Base-by-base conservation (phyloP, 139 green algal genomes). In the Microglena sp. region DNA sequence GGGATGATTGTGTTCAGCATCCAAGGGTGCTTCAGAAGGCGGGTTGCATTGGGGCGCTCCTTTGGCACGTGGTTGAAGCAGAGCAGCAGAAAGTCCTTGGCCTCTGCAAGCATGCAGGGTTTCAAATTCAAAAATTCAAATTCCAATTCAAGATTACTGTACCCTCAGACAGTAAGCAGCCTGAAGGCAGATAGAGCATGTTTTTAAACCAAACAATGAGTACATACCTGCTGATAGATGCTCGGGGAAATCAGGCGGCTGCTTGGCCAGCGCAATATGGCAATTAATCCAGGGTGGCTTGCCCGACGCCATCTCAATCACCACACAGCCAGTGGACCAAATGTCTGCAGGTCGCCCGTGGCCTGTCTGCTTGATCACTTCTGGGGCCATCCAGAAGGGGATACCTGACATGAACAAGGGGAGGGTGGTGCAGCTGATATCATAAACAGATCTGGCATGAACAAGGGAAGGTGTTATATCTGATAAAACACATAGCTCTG, bases 321-420 rank as follows among this genome's bases (percentile, higher is more conserved):
- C 80, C 1, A 90, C 96, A 78, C 92, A 97, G 32, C 75, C 92
- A 5, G 97, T 78, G 7, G 81, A 93, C 92, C 92, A 98, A 54
- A 98, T 96, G 80, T 97, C 92, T 0, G 92, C 93, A 24, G 83
- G 79, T 7, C 89, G 70, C 22, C 87, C 88, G 53, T 92, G 83
- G 26, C 87, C 82, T 22, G 69, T 79, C 71, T 86, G 79, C 68
- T 85, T 95, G 81, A 98, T 97, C 6, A 97, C 87, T 79, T 98
- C 93, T 5, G 93, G 93, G 0, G 93, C 93, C 93, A 98, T 98
- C 92, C 92, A 98, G 82, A 95, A 95, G 5, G 90, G 86, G 3
- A 92, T 97, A 50, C 93, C 93, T n/a, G n/a, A n/a, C n/a, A n/a
- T n/a, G n/a, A n/a, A n/a, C n/a, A n/a, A n/a, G n/a, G n/a, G n/a